Evolutionary conservation across 192 early-diverging fungal genomes (phyloP), one percentile per base, ranked within the genome.

Genomic region (Coemansia sp.): DNA sequence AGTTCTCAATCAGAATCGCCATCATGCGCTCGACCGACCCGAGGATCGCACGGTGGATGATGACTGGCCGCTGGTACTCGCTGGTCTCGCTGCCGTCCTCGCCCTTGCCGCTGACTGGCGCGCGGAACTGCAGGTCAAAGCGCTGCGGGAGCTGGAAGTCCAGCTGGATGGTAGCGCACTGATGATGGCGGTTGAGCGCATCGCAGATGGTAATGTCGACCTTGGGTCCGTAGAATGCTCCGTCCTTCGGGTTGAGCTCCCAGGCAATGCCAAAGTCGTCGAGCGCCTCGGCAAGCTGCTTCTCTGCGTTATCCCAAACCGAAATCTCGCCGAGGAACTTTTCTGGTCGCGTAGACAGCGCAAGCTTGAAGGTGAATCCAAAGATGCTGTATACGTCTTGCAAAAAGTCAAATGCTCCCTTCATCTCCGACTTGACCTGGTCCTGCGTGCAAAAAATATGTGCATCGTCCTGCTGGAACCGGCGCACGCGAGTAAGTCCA

Each of bases 191-290:
- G 67, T 88, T 85, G 59, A 99, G 86, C 13, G 95, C 96, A 79
- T 99, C 97, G 13, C 89, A 84, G 72, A 99, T 92, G 40, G 88
- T 89, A 76, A 99, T 98, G 83, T 99, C 97, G 73, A 99, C 93
- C 90, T 99, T 99, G 74, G 97, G 97, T n/a, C 97, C 97, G 77
- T 99, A 99, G 88, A 99, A 99, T 22, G 97, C 97, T 45, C 97
- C 97, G 82, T 99, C 97, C 64, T 93, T 93, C 9, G 89, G 90
- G 77, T 98, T 93, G 53, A 98, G 53, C 69, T 87, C 87, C 97
- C 97, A 99, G 23, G 77, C 76, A 29, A 83, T 61, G 40, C 91
- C 91, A 83, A 91, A 95, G 46, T 87, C 83, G 71, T 91, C 85
- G 55, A 99, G 83, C 14, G 93, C 87, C 55, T 86, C 84, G 19